Conservation (phyloP, 148 eudicot species). For the Rhododendron ferrugineum region DNA sequence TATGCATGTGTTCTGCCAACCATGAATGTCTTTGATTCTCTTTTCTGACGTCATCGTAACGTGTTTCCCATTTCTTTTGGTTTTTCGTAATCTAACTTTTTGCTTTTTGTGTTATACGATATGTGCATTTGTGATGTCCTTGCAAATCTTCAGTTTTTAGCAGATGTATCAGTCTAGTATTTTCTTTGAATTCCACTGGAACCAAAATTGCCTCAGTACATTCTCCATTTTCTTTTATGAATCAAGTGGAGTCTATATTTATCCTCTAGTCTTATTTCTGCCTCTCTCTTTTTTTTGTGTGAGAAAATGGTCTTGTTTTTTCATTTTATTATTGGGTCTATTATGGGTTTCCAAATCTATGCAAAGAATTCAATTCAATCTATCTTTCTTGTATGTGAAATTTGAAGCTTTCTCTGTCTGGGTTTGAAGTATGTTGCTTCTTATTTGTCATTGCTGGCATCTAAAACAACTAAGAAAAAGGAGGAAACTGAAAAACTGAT, state of each 20-base stretch:
- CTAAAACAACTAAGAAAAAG: not conserved
- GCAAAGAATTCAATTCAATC: not conserved
- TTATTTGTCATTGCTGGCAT: not conserved
- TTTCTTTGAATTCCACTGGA: not conserved
- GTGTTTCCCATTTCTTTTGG: not conserved
- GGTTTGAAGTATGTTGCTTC: not conserved
- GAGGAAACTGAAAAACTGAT: not conserved
- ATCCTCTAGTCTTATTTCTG: not conserved
- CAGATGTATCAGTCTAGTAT: not conserved
- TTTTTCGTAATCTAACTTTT: not conserved
- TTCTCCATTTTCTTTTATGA: not conserved
- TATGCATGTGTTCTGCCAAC: not conserved
- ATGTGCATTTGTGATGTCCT: not conserved
- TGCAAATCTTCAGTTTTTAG: not conserved
- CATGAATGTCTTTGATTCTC: not conserved
- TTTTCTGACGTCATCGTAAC: not conserved
- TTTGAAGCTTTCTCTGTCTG: not conserved
- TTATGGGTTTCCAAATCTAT: not conserved
- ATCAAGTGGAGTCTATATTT: not conserved
- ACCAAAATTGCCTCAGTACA: not conserved
- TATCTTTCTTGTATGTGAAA: not conserved
- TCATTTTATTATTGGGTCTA: not conserved
- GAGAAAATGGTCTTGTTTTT: not conserved
- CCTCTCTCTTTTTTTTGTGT: not conserved
- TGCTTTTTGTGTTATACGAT: not conserved